Evolutionary conservation across 2,329 filamentous ascomycete species (phyloP).

Genomic region (Mycosphaerella sp.): DNA sequence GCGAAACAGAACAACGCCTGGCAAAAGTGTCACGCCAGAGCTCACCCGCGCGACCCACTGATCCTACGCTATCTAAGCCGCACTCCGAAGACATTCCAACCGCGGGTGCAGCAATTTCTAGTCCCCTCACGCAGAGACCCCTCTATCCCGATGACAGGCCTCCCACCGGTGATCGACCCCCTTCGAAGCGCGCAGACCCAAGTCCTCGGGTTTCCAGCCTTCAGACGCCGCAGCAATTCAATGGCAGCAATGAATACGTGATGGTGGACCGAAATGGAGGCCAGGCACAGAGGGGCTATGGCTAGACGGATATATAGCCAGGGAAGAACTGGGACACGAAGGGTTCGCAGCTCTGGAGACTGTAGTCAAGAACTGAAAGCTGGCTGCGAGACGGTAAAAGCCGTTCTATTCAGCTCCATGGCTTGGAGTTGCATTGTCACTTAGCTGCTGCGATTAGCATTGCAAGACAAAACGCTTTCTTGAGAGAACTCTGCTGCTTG

Average conservation of each 20-base stretch:
- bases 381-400: conserved; percentile 12
- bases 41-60: conserved; percentile 23
- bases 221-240: conserved; percentile 15
- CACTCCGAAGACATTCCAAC: conserved; percentile 16
- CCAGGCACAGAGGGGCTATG: conserved; percentile 20
- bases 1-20: conserved; percentile 76
- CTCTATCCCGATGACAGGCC: conserved; percentile 24
- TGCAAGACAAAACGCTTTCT: conserved; percentile 10
- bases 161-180: conserved; percentile 21
- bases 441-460: conserved; percentile 12
- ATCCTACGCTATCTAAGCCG: conserved; percentile 20
- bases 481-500: not conserved
- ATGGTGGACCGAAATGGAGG: conserved; percentile 28
- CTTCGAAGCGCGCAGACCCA: conserved; percentile 20
- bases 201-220: conserved; percentile 17
- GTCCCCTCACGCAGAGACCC: conserved; percentile 25
- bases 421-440: conserved; percentile 16
- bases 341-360: conserved; percentile 10
- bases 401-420: conserved; percentile 13
- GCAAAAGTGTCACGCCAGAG: conserved; percentile 30
- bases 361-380: conserved; percentile 9
- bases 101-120: conserved; percentile 14
- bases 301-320: conserved; percentile 9
- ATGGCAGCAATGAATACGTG: conserved; percentile 28
- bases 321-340: not conserved